A percentile compares a stretch with the other conserved stretches of the same genome.
Evolutionary conservation across 2,329 filamentous ascomycete genomes (phyloP).

Genomic region (Aspergillus spinulosporus): DNA sequence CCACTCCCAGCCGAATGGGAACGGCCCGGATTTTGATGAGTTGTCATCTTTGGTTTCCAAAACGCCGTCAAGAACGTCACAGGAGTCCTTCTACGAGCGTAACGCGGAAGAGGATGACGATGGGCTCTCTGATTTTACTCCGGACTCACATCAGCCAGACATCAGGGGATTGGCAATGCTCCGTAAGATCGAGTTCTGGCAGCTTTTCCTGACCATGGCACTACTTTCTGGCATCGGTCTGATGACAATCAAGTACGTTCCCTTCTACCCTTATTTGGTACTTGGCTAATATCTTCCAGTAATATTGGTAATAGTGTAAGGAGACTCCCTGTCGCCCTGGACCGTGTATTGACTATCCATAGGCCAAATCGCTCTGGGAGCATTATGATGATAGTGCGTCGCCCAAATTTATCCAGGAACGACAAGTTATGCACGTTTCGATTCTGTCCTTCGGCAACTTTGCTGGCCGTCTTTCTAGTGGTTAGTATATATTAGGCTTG

Average conservation of each 20-base stretch:
- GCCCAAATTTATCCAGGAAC: conserved; percentile 72
- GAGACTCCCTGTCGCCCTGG: not conserved
- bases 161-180: conserved; percentile 80
- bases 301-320: conserved; percentile 87
- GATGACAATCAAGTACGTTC: conserved; percentile 91
- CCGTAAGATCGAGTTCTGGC: conserved; percentile 78
- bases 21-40: conserved; percentile 61
- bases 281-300: conserved; percentile 52
- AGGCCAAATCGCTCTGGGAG: conserved; percentile 79
- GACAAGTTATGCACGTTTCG: conserved; percentile 89
- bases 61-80: conserved; percentile 54
- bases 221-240: conserved; percentile 89
- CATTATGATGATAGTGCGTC: conserved; percentile 74
- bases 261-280: not conserved
- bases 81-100: conserved; percentile 46
- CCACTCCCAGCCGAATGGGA: conserved; percentile 24
- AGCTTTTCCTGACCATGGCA: conserved; percentile 81
- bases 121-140: conserved; percentile 60
- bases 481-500: too few species aligned
- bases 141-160: conserved; percentile 81
- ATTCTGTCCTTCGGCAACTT: conserved; percentile 91
- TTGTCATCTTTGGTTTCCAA: conserved; percentile 77
- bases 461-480: conserved; percentile 73
- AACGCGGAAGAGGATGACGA: conserved; percentile 38
- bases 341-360: conserved; percentile 12